These are phyloP conservation scores for Gaeumannomyces tritici DNA, from an alignment of 2,329 filamentous ascomycete genomes.

Conservation along the genomic window DNA sequence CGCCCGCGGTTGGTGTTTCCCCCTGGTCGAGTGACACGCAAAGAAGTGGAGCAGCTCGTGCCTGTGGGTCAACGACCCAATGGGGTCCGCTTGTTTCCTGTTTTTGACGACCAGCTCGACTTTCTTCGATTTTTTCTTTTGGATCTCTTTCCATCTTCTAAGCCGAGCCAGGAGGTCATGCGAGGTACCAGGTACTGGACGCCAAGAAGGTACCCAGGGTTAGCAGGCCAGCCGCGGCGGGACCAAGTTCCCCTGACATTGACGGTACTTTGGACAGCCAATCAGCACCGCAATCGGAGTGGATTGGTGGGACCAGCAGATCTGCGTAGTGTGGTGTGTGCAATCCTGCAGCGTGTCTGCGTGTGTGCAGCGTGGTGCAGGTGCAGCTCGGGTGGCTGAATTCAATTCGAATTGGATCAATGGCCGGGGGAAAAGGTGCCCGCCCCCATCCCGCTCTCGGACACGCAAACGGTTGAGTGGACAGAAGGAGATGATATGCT, in stretches of 20 bases:
- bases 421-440: neutral
- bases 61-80: neutral
- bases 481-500: neutral
- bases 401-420: neutral
- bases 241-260: neutral
- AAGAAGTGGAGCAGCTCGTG: neutral
- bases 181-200: neutral
- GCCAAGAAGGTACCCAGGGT: neutral
- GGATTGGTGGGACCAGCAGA: neutral
- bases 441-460: neutral
- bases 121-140: neutral
- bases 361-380: too few species aligned
- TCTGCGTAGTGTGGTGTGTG: neutral
- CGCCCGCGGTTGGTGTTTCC: neutral
- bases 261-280: neutral
- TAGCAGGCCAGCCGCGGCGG: neutral
- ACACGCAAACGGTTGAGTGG: neutral
- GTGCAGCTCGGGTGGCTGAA: neutral
- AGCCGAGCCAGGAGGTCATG: neutral
- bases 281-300: neutral
- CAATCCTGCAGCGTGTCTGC: neutral
- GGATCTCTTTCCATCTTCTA: neutral
- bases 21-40: too few species aligned
- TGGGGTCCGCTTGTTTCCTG: neutral
- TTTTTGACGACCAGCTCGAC: neutral